These are phyloP conservation scores for Brassica incana DNA, from an alignment of 345 rosid species.

Conservation along the genomic window DNA sequence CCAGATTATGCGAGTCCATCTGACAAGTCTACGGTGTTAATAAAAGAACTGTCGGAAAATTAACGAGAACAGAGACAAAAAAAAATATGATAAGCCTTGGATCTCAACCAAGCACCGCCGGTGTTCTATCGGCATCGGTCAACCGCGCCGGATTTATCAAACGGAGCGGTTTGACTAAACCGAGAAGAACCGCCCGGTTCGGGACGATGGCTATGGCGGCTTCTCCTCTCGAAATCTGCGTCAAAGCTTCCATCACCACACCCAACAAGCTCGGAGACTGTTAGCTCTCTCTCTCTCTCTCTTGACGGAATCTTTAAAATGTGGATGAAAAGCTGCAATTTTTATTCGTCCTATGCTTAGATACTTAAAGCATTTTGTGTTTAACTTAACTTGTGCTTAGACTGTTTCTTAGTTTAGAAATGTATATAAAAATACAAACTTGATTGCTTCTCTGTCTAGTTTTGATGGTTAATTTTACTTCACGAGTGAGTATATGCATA, in stretches of 20 bases:
- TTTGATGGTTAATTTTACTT: neutral
- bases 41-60: neutral
- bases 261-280: conserved; percentile 90
- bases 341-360: neutral
- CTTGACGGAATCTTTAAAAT: conserved; percentile 8
- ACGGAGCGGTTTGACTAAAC: conserved; percentile 16
- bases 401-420: conserved; percentile 3
- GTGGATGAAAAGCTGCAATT: conserved; percentile 20
- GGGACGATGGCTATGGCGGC: conserved; percentile 50
- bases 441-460: neutral
- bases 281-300: conserved; percentile 41
- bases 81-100: conserved; percentile 54
- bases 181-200: conserved; percentile 29
- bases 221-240: conserved; percentile 71
- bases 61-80: neutral
- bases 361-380: neutral
- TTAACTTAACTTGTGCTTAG: neutral
- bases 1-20: conserved; percentile 14
- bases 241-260: conserved; percentile 73
- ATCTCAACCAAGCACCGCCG: conserved; percentile 49
- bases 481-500: neutral
- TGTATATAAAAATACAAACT: neutral
- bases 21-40: neutral
- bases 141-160: conserved; percentile 42
- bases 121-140: conserved; percentile 49